These are phyloP conservation scores for Boletus calvinii DNA, from an alignment of 1,284 basidiomycete species.

Conservation along the genomic window DNA sequence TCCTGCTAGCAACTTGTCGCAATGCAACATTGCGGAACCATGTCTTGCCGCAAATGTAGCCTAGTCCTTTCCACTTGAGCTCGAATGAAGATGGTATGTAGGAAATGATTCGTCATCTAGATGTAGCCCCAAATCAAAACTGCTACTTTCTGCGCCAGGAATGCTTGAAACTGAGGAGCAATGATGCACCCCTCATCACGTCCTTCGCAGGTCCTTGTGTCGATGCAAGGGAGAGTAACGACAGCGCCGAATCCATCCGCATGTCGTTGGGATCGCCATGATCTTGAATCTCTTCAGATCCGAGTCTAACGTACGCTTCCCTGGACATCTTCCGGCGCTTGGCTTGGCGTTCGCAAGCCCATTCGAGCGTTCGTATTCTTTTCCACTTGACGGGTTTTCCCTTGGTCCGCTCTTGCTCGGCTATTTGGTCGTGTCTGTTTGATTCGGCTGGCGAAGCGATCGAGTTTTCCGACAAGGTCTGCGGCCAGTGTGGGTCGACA, in stretches of 20 bases:
- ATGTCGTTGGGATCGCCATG: conserved; percentile 3
- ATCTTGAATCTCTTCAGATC: conserved; percentile 17
- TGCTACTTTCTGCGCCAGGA: conserved; percentile 29
- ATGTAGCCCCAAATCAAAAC: conserved; percentile 19
- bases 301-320: conserved; percentile 16
- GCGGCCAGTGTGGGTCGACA: background rate
- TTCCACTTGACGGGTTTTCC: conserved; percentile 15
- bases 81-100: conserved; percentile 28
- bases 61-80: conserved; percentile 23
- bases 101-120: conserved; percentile 15
- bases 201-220: conserved; percentile 29
- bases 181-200: conserved; percentile 41
- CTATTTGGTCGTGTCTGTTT: background rate
- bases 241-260: conserved; percentile 28
- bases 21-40: conserved; percentile 23
- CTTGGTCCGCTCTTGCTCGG: conserved; percentile 12
- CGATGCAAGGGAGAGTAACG: conserved; percentile 32
- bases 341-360: conserved; percentile 44
- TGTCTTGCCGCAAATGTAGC: conserved; percentile 30
- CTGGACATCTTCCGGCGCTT: conserved; percentile 35
- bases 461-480: background rate
- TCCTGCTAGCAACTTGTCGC: conserved; percentile 26
- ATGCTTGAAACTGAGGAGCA: conserved; percentile 42
- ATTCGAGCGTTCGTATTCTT: conserved; percentile 40
- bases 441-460: conserved; percentile 1